Evolutionary conservation across 371 early-diverging fungal species (phyloP).

Genomic region (Rhizopus delemar): DNA sequence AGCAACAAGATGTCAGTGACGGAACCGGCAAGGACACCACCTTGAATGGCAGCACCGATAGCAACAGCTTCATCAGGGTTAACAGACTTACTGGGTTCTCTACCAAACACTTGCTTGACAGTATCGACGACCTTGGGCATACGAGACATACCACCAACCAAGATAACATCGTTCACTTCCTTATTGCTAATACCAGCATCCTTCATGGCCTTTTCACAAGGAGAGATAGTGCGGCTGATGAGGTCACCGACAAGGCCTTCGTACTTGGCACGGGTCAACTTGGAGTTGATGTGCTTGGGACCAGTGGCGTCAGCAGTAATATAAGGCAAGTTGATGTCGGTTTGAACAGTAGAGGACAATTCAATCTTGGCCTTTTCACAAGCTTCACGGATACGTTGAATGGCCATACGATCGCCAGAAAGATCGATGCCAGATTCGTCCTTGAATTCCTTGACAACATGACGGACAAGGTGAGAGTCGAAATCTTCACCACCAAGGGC

Average conservation of each 20-base stretch:
- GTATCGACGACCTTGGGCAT: slow-evolving; percentile 93
- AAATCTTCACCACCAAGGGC: slow-evolving; percentile 39
- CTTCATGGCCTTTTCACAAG: slow-evolving; percentile 92
- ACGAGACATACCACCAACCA: slow-evolving; percentile 98
- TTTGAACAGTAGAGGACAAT: slow-evolving; percentile 83
- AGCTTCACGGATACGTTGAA: slow-evolving; percentile 87
- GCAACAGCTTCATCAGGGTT: slow-evolving; percentile 99
- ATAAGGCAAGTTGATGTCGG: slow-evolving; percentile 92
- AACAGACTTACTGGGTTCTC: slow-evolving; percentile 82
- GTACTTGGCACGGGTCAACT: slow-evolving; percentile 87
- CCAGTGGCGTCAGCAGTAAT: slow-evolving; percentile 87
- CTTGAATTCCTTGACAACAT: slow-evolving; percentile 82
- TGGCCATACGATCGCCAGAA: slow-evolving; percentile 77
- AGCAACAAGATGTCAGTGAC: slow-evolving; percentile 89
- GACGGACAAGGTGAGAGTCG: slow-evolving; percentile 80
- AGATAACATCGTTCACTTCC: slow-evolving; percentile 92
- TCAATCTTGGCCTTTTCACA: slow-evolving; percentile 97
- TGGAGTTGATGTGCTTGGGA: slow-evolving; percentile 90
- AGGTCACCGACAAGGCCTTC: slow-evolving; percentile 79
- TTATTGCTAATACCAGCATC: slow-evolving; percentile 80
- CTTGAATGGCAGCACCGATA: slow-evolving; percentile 92
- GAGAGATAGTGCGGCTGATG: slow-evolving; percentile 84
- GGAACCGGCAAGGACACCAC: slow-evolving; percentile 88
- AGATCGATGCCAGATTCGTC: slow-evolving; percentile 76
- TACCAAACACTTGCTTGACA: slow-evolving; percentile 86